Base-by-base conservation (phyloP, 257 asterid species). In the Primulina tabacum region DNA sequence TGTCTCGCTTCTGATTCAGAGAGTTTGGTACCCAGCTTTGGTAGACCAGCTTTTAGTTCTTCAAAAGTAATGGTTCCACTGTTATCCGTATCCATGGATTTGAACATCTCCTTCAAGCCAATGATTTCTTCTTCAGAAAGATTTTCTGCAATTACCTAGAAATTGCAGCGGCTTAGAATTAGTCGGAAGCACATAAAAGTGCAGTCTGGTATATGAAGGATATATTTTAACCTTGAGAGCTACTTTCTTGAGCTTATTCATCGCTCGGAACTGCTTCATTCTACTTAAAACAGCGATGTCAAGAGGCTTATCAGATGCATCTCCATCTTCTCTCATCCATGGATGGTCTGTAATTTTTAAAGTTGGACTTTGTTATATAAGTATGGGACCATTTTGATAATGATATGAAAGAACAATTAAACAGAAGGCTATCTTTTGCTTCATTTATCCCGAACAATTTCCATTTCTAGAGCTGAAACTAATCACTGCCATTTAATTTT, bases 241-340 rank as follows among this genome's bases (percentile, higher is more conserved):
- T 29, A 92, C 87, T 88, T 92, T 92, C 92, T 92, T 92, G 82
- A 92, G 92, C 76, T 90, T 92, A 82, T 92, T 92, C 98, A 90
- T 92, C 24, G 98, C 98, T 35, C 91, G 86, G 92, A 92, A 92
- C 79, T 92, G 98, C 70, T 90, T 92, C 95, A 92, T 90, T 82
- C 98, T 87, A 70, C 77, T 82, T 80, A 92, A 82, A 53, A 90
- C 98, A 60, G 98, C 92, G 76, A 85, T 82, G 72, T 92, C 98
- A 67, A 92, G 90, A 74, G 96, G 96, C 80, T 85, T 85, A 80
- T 92, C 97, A 59, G 98, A 82, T 81, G 96, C 98, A 80, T 90
- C 95, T 53, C 97, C 97, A 18, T 90, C 96, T 88, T 86, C 98
- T 82, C 96, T 85, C 90, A 90, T 84, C 98, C 98, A 92, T 60